Conservation (phyloP, 306 rosid species). For the Quercus glauca region DNA sequence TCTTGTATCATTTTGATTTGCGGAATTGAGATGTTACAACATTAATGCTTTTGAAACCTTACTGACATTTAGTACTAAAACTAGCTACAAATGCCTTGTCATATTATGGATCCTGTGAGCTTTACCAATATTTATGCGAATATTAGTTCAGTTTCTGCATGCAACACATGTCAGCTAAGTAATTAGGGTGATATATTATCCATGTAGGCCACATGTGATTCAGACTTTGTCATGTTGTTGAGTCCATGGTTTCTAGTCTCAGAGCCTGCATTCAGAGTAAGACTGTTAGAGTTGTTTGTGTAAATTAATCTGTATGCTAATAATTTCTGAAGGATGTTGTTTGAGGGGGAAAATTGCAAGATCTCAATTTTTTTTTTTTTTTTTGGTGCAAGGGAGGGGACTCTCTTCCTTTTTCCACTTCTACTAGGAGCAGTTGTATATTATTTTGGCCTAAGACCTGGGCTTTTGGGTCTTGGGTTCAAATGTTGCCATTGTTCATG, state of each 20-base stretch:
- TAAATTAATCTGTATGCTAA: background rate
- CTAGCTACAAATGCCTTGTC: background rate
- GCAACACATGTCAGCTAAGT: background rate
- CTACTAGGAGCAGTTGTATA: background rate
- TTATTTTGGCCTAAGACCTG: background rate
- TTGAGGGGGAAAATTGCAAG: background rate
- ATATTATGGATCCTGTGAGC: background rate
- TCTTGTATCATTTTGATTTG: background rate
- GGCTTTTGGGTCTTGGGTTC: background rate
- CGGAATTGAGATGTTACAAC: constrained; percentile 1
- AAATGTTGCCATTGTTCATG: background rate
- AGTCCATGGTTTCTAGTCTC: background rate
- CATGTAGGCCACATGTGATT: background rate
- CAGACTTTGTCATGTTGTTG: background rate
- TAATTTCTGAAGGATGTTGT: background rate
- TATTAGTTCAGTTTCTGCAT: background rate
- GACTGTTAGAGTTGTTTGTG: background rate
- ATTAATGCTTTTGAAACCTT: background rate
- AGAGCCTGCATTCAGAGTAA: background rate
- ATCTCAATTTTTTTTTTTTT: background rate
- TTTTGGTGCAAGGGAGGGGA: background rate
- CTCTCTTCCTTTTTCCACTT: background rate
- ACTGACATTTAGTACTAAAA: background rate
- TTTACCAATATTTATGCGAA: background rate
- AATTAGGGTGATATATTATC: background rate